Conservation (phyloP, 148 eudicot genomes). For the Hydrangea macrophylla region DNA sequence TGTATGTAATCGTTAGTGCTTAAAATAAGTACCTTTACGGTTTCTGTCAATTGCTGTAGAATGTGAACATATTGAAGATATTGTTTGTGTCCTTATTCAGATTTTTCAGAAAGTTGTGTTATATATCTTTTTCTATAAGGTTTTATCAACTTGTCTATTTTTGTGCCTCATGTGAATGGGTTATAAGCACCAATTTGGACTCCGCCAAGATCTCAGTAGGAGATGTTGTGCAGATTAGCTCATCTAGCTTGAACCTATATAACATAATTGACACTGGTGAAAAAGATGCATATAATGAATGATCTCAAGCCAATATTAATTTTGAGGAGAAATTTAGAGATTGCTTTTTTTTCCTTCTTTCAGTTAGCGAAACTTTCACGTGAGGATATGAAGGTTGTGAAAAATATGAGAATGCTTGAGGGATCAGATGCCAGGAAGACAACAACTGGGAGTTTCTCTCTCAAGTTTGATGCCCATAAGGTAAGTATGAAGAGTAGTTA, state of each 20-base stretch:
- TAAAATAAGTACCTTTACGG: too few relatives aligned
- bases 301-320: background rate
- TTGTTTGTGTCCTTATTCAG: too few relatives aligned
- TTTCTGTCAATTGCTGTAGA: too few relatives aligned
- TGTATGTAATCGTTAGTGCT: too few relatives aligned
- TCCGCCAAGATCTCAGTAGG: too few relatives aligned
- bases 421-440: conserved; percentile 48
- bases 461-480: conserved; percentile 83
- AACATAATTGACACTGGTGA: background rate
- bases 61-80: too few relatives aligned
- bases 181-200: too few relatives aligned
- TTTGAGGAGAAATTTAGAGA: background rate
- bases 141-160: too few relatives aligned
- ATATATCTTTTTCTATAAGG: too few relatives aligned
- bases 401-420: conserved; percentile 79
- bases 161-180: too few relatives aligned
- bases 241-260: background rate
- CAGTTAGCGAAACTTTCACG: conserved; percentile 82
- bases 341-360: conserved; percentile 4
- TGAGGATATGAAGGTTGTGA: conserved; percentile 74
- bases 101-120: too few relatives aligned
- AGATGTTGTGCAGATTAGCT: too few relatives aligned
- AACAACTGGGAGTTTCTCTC: conserved; percentile 70
- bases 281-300: background rate
- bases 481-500: conserved; percentile 32